Conservation (phyloP, 768 basidiomycete genomes). For the Lactarius hatsudake region DNA sequence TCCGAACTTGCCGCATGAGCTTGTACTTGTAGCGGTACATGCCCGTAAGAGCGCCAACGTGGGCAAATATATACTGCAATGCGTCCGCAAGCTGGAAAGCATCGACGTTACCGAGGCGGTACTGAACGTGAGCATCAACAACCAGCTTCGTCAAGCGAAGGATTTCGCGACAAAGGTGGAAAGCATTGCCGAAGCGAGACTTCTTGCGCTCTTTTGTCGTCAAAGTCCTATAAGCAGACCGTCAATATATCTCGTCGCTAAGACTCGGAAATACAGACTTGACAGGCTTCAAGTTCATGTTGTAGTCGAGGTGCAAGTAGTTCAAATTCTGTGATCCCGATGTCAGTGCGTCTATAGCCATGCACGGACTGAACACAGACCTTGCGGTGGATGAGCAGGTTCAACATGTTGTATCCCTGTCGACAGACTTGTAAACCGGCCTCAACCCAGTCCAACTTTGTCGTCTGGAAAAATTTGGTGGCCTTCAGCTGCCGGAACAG, state of each 20-base stretch:
- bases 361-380: constrained; percentile 35
- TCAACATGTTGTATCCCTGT: constrained; percentile 99
- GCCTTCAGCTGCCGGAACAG: constrained; percentile 93
- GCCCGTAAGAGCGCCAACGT: constrained; percentile 96
- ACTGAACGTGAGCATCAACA: constrained; percentile 98
- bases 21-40: constrained; percentile 99
- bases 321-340: constrained; percentile 66
- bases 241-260: constrained; percentile 16
- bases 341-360: constrained; percentile 11
- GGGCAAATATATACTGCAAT: constrained; percentile 94
- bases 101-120: constrained; percentile 96
- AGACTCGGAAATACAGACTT: constrained; percentile 49
- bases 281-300: constrained; percentile 97
- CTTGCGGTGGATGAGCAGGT: constrained; percentile 98
- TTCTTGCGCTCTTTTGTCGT: constrained; percentile 99
- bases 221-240: constrained; percentile 61
- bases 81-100: constrained; percentile 99
- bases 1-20: constrained; percentile 99
- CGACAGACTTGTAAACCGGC: constrained; percentile 97
- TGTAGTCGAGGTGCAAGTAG: constrained; percentile 95
- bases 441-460: constrained; percentile 97
- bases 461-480: constrained; percentile 99
- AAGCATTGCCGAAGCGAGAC: constrained; percentile 99
- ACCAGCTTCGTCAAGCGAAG: constrained; percentile 96
- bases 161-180: constrained; percentile 97